Evolutionary conservation across 228 moss, liverwort and hornwort species (phyloP), one percentile per base, ranked within the genome.

Genomic region (Sphagnum magellanicum): DNA sequence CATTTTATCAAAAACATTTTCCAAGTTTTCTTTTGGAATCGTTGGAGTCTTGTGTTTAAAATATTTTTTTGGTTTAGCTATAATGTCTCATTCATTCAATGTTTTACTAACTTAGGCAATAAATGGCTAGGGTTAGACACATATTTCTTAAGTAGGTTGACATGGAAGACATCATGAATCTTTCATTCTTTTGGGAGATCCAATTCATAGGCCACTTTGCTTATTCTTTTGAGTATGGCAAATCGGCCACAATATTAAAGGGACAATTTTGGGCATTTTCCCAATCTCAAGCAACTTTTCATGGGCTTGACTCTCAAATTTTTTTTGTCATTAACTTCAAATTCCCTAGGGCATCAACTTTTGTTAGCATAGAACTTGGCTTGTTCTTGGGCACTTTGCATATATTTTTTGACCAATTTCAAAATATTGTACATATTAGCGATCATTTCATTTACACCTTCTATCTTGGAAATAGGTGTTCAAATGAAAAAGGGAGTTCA

Each of bases 121-220:
- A 46, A 64, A 8, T 8, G 47, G 64, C 1, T 64, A 47, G 49
- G 50, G 64, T 47, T 50, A 46, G 8, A 6, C 5, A 9, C 47
- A 10, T 47, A 64, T 4, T 3, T 46, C 8, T 49, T 46, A 1
- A 64, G 49, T 13, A 64, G 49, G 46, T 13, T 64, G 5, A 64
- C 64, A 64, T 64, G 64, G 13, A 64, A 64, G 10, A 64, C 64
- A 64, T 64, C 17, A 64, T 64, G 64, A 0, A 32, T 64, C n/a
- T 8, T 6, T 49, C 64, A 64, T 8, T 64, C 64, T 6, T 6
- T 46, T 32, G 64, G 64, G 8, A 64, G 13, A 10, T 48, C 13
- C 0, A 64, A 64, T 64, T 64, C 48, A 48, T 64, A 64, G 13
- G 32, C 64, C 8, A 64, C 46, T 32, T 32, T 46, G 6, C 5